Evolutionary conservation across 2,329 filamentous ascomycete species (phyloP), one percentile per base, ranked within the genome.

Genomic region (Hirsutella minnesotensis): DNA sequence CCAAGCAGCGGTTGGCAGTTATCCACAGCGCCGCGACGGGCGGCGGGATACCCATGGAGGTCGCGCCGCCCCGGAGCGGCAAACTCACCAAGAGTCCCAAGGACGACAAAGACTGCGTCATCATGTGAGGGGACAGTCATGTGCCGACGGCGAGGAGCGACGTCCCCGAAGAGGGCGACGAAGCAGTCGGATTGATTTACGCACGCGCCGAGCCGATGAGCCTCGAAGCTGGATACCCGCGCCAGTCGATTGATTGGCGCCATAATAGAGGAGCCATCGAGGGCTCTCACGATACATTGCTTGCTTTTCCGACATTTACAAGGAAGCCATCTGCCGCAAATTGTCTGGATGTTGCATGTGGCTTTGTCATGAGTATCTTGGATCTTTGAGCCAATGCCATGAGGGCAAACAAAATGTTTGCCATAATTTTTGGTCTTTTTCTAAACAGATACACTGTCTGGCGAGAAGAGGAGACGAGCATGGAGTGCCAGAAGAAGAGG

Each of bases 1-100:
- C 92, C 40, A 90, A 83, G 61, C 83, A 92, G 55, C 78, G 92
- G 21, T 72, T 98, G 42, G 79, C 83, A 18, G 86, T 88, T 34
- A 98, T 98, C 47, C 78, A 84, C 47, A 83, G 85, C 9, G 90
- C 92, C 10, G 84, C 89, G 24, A 76, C 70, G 49, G 74, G 73
- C 20, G 53, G 59, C 24, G 72, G 72, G 5, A 71, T 61, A 1
- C 70, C 73, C 0, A 77, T 76, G 71, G 73, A 76, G 9, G 72
- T 75, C 13, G 72, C 63, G 12, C 62, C 73, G n/a, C 64, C 72
- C 5, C 66, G 68, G 27, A 68, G 61, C 48, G 64, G 62, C 45
- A 78, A 76, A 54, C 65, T 71, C 49, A 67, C 63, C 55, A 77
- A 76, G 55, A 62, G 52, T 20, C 58, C 49, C 22, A 67, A 65